Base-by-base conservation (phyloP, 441 rosid species). In the Capsella rubella region DNA sequence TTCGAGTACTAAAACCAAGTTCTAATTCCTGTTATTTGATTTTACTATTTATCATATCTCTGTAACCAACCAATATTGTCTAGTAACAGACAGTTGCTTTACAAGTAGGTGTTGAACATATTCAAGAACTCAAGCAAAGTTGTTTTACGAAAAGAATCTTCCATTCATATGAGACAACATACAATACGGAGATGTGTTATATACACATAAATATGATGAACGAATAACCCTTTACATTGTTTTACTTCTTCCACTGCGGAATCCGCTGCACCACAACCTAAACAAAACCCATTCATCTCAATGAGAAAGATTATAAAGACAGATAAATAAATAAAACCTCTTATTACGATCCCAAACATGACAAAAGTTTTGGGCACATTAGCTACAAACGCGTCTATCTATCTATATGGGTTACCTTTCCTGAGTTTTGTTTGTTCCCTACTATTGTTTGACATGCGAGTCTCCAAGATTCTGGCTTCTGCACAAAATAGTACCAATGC, bases 381-480 rank as follows among this genome's bases (percentile, higher is more conserved):
- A 4, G 3, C 5, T 34, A 42, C n/a, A 40, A 47, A 4, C 8
- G 7, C 35, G 51, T 14, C 25, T 21, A 21, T 21, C 25, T 21
- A 21, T 21, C 25, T 21, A 21, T 21, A 21, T 21, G 25, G 25
- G 25, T 21, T 21, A 21, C 95, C 97, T 90, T 88, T 80, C 97
- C 96, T 14, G 90, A 84, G 76, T 89, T 89, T 71, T 89, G 87
- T 76, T 89, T 88, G 74, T 90, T 86, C 72, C 97, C 97, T 39
- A 93, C 95, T 51, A 91, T 93, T 10, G 95, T 93, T 61, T 93
- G 96, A 78, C 98, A 93, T 11, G 96, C 89, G 50, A 93, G 90
- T 68, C 96, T 88, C 96, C 96, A 93, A 13, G 98, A 81, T 74
- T 93, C 95, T 5, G 93, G 96, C 78, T 87, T 91, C 97, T 89